Evolutionary conservation across 352 stramenopile species (phyloP).

Genomic region (Globisporangium spiculum): DNA sequence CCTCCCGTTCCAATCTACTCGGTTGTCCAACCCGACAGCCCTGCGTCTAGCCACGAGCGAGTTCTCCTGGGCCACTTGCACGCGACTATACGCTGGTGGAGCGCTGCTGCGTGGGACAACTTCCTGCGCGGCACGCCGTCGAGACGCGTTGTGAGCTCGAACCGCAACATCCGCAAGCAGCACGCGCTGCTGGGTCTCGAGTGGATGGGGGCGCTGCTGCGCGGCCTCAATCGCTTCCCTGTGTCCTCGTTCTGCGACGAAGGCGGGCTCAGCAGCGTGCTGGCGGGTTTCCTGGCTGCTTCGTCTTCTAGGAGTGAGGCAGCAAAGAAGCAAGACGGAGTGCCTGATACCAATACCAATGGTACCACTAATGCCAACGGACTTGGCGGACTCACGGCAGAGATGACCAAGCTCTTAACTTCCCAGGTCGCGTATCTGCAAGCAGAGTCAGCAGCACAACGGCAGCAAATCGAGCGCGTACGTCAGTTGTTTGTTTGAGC

Average conservation of each 20-base stretch:
- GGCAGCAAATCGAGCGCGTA: conserved; percentile 36
- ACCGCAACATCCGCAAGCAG: conserved; percentile 35
- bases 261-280: conserved; percentile 52
- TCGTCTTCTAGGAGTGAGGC: background rate
- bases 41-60: background rate
- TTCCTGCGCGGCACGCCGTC: conserved; percentile 33
- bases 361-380: background rate
- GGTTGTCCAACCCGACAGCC: background rate
- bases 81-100: conserved; percentile 45
- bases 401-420: conserved; percentile 23
- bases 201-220: conserved; percentile 67
- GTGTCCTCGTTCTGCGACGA: conserved; percentile 74
- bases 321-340: background rate
- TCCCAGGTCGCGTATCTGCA: conserved; percentile 51
- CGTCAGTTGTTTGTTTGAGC: background rate
- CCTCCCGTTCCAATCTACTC: conserved; percentile 12
- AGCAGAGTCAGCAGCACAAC: conserved; percentile 43
- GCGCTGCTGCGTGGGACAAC: conserved; percentile 30
- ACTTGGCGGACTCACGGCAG: background rate
- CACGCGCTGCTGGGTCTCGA: conserved; percentile 28
- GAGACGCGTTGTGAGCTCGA: conserved; percentile 67
- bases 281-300: conserved; percentile 33
- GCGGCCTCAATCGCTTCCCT: conserved; percentile 69
- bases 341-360: background rate
- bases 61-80: conserved; percentile 27